These are phyloP conservation scores for Rosa lucieae DNA, from an alignment of 306 rosid genomes.

Conservation along the genomic window DNA sequence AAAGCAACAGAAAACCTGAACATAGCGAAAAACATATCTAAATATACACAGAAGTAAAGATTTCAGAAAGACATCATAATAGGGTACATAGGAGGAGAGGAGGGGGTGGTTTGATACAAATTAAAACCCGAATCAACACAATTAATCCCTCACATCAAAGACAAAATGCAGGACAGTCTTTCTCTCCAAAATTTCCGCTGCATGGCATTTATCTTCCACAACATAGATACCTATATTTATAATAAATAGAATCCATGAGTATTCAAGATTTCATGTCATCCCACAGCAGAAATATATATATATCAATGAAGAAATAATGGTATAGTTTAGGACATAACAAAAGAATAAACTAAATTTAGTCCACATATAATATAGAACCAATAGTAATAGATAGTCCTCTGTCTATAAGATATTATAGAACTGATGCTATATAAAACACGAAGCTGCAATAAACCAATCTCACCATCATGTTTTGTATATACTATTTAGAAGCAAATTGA, in stretches of 20 bases:
- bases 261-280: conserved; percentile 1
- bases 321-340: no score
- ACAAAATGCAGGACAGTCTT: conserved; percentile 56
- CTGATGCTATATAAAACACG: no score
- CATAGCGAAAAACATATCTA: conserved; percentile 1
- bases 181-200: conserved; percentile 73
- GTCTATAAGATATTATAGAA: no score
- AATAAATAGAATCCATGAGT: conserved; percentile 10
- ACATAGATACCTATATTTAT: conserved; percentile 50
- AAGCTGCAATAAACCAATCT: no score
- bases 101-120: neutral
- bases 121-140: no score
- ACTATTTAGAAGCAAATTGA: no score
- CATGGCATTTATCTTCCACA: conserved; percentile 89
- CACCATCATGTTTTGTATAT: no score
- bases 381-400: no score
- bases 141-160: conserved; percentile 57
- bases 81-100: neutral
- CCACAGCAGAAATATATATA: no score
- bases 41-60: neutral
- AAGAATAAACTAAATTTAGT: no score
- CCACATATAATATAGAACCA: no score
- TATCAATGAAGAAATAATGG: no score
- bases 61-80: neutral
- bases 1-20: conserved; percentile 71